Evolutionary conservation across 345 rosid genomes (phyloP).

Genomic region (Eutrema heterophyllum): DNA sequence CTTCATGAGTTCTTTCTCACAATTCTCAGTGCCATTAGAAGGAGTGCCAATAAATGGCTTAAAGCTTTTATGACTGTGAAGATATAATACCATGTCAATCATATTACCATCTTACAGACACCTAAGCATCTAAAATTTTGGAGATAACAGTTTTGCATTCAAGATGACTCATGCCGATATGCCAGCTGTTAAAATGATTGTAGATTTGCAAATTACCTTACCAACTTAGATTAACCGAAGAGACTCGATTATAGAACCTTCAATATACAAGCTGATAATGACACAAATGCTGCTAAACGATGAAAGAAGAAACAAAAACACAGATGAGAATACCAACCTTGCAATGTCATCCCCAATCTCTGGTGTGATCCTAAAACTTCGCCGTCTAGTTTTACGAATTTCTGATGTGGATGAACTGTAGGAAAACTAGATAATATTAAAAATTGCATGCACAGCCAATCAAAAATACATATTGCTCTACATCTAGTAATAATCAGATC

Average conservation of each 20-base stretch:
- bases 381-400: constrained; percentile 73
- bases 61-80: background rate
- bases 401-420: constrained; percentile 80
- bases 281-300: constrained; percentile 8
- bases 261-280: constrained; percentile 9
- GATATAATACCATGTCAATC: constrained; percentile 1
- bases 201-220: background rate
- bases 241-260: constrained; percentile 1
- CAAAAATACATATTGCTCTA: background rate
- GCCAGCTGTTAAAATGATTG: constrained; percentile 1
- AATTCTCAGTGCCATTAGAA: background rate
- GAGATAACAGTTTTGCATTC: background rate
- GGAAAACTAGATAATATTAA: constrained; percentile 38
- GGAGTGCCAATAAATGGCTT: background rate
- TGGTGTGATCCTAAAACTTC: constrained; percentile 94
- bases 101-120: background rate
- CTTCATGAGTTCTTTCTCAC: background rate
- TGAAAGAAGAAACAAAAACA: constrained; percentile 12
- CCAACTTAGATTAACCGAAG: background rate
- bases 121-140: constrained; percentile 6
- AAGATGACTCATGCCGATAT: background rate
- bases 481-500: background rate
- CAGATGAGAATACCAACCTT: constrained; percentile 50
- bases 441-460: constrained; percentile 16
- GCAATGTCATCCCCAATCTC: constrained; percentile 99